These are phyloP conservation scores for Nymphaea colorata DNA, from an alignment of 164 flowering plant species.

Conservation along the genomic window DNA sequence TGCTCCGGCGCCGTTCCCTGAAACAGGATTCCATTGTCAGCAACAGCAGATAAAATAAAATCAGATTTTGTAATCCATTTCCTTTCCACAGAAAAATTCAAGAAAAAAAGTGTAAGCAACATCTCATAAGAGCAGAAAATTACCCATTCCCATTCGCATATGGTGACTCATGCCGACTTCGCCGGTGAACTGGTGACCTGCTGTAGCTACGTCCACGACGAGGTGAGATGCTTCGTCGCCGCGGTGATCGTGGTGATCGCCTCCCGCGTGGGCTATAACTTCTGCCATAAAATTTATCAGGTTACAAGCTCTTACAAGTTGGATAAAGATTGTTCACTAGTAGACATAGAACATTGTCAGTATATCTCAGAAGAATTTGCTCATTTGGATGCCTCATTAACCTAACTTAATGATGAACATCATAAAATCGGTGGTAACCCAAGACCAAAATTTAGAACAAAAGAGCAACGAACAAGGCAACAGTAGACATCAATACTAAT, in stretches of 20 bases:
- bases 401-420: too few relatives aligned
- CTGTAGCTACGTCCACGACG: conserved; percentile 58
- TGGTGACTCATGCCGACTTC: conserved; percentile 72
- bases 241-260: conserved; percentile 66
- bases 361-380: too few relatives aligned
- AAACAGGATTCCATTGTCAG: conserved; percentile 38
- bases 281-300: conserved; percentile 15
- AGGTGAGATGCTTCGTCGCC: conserved; percentile 54
- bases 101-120: neutral
- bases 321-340: too few relatives aligned
- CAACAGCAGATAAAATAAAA: neutral
- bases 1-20: conserved; percentile 65
- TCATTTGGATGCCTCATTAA: too few relatives aligned
- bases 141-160: conserved; percentile 92
- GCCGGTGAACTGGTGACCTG: conserved; percentile 56
- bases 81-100: neutral
- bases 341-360: too few relatives aligned
- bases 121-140: neutral
- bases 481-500: too few relatives aligned
- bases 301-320: neutral
- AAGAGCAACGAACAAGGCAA: too few relatives aligned
- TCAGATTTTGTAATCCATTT: neutral
- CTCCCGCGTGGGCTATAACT: conserved; percentile 79
- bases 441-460: too few relatives aligned
- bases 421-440: too few relatives aligned